Base-by-base conservation (phyloP, 2,329 filamentous ascomycete genomes). In the Aulographum hederae region DNA sequence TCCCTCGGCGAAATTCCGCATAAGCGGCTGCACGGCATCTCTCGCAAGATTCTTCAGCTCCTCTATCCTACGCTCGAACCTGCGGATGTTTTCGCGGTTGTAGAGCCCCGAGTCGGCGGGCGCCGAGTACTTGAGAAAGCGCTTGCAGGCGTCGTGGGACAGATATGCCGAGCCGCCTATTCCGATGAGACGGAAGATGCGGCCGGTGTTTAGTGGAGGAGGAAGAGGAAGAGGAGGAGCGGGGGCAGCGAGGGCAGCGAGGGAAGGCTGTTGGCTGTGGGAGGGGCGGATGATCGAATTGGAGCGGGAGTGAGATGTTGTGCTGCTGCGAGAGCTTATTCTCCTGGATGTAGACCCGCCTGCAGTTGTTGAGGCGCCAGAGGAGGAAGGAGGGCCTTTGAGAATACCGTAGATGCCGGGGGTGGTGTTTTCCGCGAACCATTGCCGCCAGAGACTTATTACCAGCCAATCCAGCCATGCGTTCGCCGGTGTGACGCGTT, bases 381-480 rank as follows among this genome's bases (percentile, higher is more conserved):
- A 18, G 19, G 31, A 36, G 19, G 26, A 30, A 4, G 32, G 32
- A 18, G 31, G 34, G 28, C 27, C 32, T 3, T 62, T 63, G 20
- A 61, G 46, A 6, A 61, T 62, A 1, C 66, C 60, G 0, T 63
- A 53, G 0, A 71, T 70, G 3, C 75, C 67, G 0, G 81, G 77
- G 2, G 79, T 77, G 4, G 80, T 92, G 51, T 84, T 86, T 44
- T 94, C 85, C 3, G 82, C 81, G 5, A 94, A 63, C 84, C 85
- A 94, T 52, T 93, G 82, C 3, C 86, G 69, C 56, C 94, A 95
- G 10, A 93, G 61, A 26, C 72, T 80, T 30, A 93, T 71, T 13
- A 73, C 82, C 5, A 93, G 68, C 85, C 85, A 94, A 53, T 92
- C 82, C 15, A 93, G 62, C 50, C 85, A 93, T 33, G 73, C 73